Evolutionary conservation across 805 yeast species (phyloP), one percentile per base, ranked within the genome.

Genomic region (Candida sakaeoensis): DNA sequence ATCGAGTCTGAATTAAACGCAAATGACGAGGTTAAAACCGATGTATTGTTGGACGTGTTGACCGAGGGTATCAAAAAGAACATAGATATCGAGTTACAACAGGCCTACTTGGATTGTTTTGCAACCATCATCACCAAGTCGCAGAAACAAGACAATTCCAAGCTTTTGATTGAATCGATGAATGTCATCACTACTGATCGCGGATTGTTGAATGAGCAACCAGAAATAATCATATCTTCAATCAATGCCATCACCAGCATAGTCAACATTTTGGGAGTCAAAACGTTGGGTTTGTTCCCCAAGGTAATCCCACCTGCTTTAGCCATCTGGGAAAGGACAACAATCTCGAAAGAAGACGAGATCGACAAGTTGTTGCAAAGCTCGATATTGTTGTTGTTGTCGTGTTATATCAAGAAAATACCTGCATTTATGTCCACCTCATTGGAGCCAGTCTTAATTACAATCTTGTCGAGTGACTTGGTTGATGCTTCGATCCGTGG

Each of bases 391-490:
- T 75, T 87, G 25, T 67, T 91, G 33, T 70, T 86, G 41, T 80
- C 95, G 5, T 76, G 89, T 32, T 70, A 87, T 53, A 66, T 90
- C 36, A 86, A 82, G 61, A 80, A 86, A 50, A 80, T 93, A 48
- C 97, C 99, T 25, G 82, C 85, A 8, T 91, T 91, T 56, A 74
- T 91, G 62, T 68, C 78, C 30, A 79, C 91, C 3, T 80, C 79
- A 49, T 65, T 88, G 52, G 74, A 71, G 38, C 79, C 79, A 25
- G 75, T 88, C 32, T 63, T 90, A 37, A 63, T 67, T 34, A 68
- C 81, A 4, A 65, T 85, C 21, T 74, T 85, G 46, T 65, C 63
- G 37, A 78, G 86, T 23, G 69, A 72, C 35, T 68, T 63, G 18
- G 82, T 88, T 36, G 76, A 86, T 9, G 76, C 72, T 33, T 57